These are phyloP conservation scores for Cotoneaster glaucophyllus DNA, from an alignment of 306 rosid genomes.

Conservation along the genomic window DNA sequence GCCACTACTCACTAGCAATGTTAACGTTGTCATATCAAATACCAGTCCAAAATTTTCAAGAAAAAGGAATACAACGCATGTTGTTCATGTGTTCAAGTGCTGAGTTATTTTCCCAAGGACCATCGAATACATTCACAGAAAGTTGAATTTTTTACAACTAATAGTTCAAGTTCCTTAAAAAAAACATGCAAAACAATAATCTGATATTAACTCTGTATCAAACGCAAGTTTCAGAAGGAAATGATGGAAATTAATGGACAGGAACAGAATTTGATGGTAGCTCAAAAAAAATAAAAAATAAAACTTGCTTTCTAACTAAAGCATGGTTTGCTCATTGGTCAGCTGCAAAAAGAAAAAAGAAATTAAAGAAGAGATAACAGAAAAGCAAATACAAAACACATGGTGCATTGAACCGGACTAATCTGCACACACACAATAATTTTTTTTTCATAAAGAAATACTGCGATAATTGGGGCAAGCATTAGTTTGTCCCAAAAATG, in stretches of 20 bases:
- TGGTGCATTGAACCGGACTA: constrained; percentile 25
- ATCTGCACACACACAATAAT: neutral
- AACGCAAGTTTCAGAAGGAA: neutral
- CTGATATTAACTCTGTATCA: neutral
- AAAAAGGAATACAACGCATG: too few relatives aligned
- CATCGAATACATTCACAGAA: neutral
- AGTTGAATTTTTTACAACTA: neutral
- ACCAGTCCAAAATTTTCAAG: too few relatives aligned
- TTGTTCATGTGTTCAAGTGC: neutral
- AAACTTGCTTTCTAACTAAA: neutral
- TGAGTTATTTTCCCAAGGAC: neutral
- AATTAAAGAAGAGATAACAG: neutral
- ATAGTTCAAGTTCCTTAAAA: neutral
- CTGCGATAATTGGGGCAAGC: neutral
- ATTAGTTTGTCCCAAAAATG: constrained; percentile 6
- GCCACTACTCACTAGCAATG: too few relatives aligned
- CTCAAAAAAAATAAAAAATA: too few relatives aligned
- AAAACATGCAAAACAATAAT: neutral
- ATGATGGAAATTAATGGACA: neutral
- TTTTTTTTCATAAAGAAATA: too few relatives aligned
- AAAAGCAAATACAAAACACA: constrained; percentile 26
- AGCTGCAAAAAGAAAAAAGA: neutral
- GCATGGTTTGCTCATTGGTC: neutral
- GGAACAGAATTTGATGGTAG: neutral
- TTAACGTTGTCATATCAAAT: neutral